Evolutionary conservation across 257 asterid species (phyloP), one percentile per base, ranked within the genome.

Genomic region (Galeopsis tetrahit): DNA sequence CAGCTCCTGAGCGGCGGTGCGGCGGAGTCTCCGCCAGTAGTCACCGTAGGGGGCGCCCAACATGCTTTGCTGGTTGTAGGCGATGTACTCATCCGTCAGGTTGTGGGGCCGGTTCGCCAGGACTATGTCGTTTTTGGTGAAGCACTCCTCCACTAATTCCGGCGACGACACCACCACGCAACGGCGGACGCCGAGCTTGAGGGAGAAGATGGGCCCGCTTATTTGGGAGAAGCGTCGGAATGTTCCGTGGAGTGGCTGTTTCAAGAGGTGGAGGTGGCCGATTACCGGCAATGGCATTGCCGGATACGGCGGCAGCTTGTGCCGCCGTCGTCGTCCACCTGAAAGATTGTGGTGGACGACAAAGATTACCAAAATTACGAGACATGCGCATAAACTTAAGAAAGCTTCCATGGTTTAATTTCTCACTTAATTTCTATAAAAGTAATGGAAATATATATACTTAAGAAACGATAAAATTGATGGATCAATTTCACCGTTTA

Each of bases 241-340:
- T 53, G 34, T 72, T 11, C 83, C 68, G 73, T 72, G 83, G 66
- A 78, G 77, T 4, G 86, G 79, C 4, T 43, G 78, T 40, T 76
- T 79, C 2, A 82, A 1, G 66, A 82, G 83, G 77, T 82, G 83
- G 69, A 82, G 80, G 73, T 82, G 86, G 78, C 86, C 83, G 64
- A 79, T 1, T 31, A 82, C 2, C 11, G 86, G 86, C 31, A 82
- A 80, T 4, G 78, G 70, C 0, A 28, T n/a, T 35, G 78, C 70
- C 33, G 86, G 83, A 69, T 56, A 57, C 11, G 82, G 83, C 14
- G 82, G 82, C 9, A 51, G 75, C 10, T 28, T 62, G 6, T 70
- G 17, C 28, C 10, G 42, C 8, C 40, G 8, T 4, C 28, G 39
- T 21, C 31, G 13, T n/a, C n/a, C n/a, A n/a, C n/a, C n/a, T 2